Conservation (phyloP, 2,329 filamentous ascomycete genomes). For the Teratosphaeria viscida region DNA sequence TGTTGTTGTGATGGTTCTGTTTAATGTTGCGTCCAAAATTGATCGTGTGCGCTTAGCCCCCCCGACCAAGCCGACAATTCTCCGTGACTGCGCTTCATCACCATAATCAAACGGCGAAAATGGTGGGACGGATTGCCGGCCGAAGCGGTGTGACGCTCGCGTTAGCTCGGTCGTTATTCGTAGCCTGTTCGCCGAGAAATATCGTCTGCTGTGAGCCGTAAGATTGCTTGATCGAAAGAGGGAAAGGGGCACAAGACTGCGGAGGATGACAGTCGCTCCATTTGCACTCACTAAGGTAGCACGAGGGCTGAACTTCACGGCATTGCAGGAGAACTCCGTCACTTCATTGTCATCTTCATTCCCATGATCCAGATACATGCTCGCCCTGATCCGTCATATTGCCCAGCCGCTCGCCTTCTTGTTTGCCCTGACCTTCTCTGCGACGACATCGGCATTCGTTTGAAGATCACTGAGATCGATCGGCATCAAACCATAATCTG, state of each 20-base stretch:
- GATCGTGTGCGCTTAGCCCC: neutral
- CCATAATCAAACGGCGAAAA: neutral
- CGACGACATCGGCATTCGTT: conserved; percentile 16
- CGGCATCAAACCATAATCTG: conserved; percentile 17
- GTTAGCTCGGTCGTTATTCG: neutral
- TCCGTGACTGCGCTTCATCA: neutral
- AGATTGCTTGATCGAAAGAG: neutral
- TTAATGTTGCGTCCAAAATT: neutral
- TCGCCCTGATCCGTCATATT: conserved; percentile 16
- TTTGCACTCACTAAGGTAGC: neutral
- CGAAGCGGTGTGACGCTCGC: neutral
- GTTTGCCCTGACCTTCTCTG: conserved; percentile 23
- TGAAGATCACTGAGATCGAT: conserved; percentile 15
- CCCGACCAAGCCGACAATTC: neutral
- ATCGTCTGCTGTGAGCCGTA: neutral
- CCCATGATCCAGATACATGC: neutral
- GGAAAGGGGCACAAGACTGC: neutral
- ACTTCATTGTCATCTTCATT: neutral
- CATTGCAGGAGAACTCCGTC: neutral
- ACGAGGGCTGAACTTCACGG: neutral
- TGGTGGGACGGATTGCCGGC: neutral
- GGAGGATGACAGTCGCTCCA: neutral
- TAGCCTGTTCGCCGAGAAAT: neutral
- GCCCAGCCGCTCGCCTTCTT: conserved; percentile 29
- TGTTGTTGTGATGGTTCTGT: neutral